Base-by-base conservation (phyloP, 768 basidiomycete genomes). In the Rubroboletus pulcherrimus region DNA sequence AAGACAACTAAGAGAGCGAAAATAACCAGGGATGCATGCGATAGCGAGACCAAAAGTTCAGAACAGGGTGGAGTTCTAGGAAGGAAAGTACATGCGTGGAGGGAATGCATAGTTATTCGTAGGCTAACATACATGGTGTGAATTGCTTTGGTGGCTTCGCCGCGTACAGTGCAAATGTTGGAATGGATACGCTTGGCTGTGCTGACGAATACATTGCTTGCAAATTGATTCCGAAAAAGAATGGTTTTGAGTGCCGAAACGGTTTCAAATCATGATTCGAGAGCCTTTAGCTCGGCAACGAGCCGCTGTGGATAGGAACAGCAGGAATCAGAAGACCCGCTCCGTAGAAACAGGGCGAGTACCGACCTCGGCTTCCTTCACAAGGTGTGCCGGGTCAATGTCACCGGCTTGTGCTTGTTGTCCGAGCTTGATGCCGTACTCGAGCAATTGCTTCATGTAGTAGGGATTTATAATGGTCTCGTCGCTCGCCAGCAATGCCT, bases 381-480 rank as follows among this genome's bases (percentile, higher is more conserved):
- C 54, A 34, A 87, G 67, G 14, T 72, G 70, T 29, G 83, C 83
- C 5, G 72, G 69, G 57, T 77, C 74, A 59, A 81, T 74, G 37
- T 75, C 71, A 17, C 72, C 71, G 7, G 66, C 71, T 57, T 72
- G 68, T 19, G 72, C 59, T 70, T 66, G 63, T 51, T 67, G 73
- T 14, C 86, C 86, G 3, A 87, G 75, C 53, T 75, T 78, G 57
- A 91, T 84, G 8, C 87, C 87, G 65, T 91, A 89, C 56, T 81
- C 69, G 11, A 91, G 73, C 45, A 91, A 67, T 62, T 91, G 89
- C 51, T 75, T 74, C 89, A 91, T 91, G 71, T 87, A 91, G 67
- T 86, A 82, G 3, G 87, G 86, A 59, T 85, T 87, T 64, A 91
- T 91, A 51, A 91, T 76, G 0, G 85, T 84, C 67, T 91, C 87